Evolutionary conservation across 2,329 filamentous ascomycete genomes (phyloP).

Genomic region (Paramyrothecium roridum): DNA sequence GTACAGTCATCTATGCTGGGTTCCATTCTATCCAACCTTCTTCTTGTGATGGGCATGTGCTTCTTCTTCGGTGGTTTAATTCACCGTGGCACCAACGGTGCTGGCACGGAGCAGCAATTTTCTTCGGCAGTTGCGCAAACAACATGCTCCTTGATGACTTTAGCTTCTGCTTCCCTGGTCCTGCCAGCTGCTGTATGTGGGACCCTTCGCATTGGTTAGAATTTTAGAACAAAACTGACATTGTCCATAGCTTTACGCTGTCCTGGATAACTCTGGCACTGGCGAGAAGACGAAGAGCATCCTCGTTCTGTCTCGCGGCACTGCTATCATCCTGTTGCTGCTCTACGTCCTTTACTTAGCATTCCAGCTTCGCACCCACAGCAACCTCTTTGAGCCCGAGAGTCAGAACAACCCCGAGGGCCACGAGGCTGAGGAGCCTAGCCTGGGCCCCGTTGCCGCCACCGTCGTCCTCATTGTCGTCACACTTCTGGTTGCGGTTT

Average conservation of each 20-base stretch:
- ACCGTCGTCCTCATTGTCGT: constrained; percentile 64
- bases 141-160: constrained; percentile 70
- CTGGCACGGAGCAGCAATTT: constrained; percentile 66
- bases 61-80: constrained; percentile 72
- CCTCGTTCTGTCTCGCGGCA: constrained; percentile 70
- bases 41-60: constrained; percentile 81
- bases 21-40: constrained; percentile 89
- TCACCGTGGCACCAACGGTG: constrained; percentile 54
- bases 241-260: constrained; percentile 56
- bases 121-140: constrained; percentile 76
- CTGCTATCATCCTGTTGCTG: constrained; percentile 69
- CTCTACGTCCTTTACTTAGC: constrained; percentile 75
- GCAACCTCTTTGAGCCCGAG: constrained; percentile 65
- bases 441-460: constrained; percentile 63
- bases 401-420: constrained; percentile 39
- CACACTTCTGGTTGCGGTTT: constrained; percentile 68
- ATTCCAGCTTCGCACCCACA: constrained; percentile 76
- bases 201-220: background rate
- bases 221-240: constrained; percentile 11
- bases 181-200: constrained; percentile 65
- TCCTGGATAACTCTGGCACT: constrained; percentile 46
- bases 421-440: constrained; percentile 39
- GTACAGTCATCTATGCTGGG: constrained; percentile 98
- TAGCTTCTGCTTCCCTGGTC: constrained; percentile 74
- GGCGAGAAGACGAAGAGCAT: constrained; percentile 53